phyloP scores from a whole-genome alignment of 331 rosid genomes.

The Telfairia occidentalis region DNA sequence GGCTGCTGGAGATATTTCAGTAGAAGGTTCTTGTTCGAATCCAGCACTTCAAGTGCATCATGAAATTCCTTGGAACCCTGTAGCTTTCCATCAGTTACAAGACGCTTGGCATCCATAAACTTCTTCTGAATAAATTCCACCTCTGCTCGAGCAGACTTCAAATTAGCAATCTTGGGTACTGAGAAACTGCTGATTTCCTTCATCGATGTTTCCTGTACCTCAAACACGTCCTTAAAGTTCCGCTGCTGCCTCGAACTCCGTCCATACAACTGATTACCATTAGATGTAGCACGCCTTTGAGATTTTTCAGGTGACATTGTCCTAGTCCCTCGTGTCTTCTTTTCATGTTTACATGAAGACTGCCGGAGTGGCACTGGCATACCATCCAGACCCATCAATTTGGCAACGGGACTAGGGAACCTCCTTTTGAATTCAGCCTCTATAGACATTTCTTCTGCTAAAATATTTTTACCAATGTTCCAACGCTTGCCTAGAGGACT shows the following conservation, averaged over 20 bases:
- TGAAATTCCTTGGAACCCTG: slow-evolving; percentile 66
- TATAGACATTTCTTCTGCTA: slow-evolving; percentile 64
- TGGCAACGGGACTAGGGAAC: slow-evolving; percentile 69
- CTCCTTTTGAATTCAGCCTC: slow-evolving; percentile 52
- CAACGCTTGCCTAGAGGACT: slow-evolving; percentile 39
- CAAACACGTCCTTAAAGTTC: slow-evolving; percentile 87
- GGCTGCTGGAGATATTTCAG: slow-evolving; percentile 71
- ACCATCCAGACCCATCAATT: slow-evolving; percentile 97
- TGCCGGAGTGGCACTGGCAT: slow-evolving; percentile 63
- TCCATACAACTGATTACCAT: slow-evolving; percentile 38
- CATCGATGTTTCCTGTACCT: slow-evolving; percentile 59
- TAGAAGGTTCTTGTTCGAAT: slow-evolving; percentile 77
- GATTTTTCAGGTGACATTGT: slow-evolving; percentile 30
- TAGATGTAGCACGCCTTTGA: slow-evolving; percentile 22
- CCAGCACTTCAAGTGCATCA: slow-evolving; percentile 70
- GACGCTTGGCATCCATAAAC: slow-evolving; percentile 84
- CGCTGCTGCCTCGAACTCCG: slow-evolving; percentile 54
- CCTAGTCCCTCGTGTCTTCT: slow-evolving; percentile 23
- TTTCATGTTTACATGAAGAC: slow-evolving; percentile 38
- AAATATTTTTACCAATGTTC: slow-evolving; percentile 60
- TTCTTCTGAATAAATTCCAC: slow-evolving; percentile 76
- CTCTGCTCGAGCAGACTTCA: slow-evolving; percentile 48
- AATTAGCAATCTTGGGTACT: slow-evolving; percentile 24
- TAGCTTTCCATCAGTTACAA: slow-evolving; percentile 55
- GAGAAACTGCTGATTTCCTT: slow-evolving; percentile 43